phyloP scores from a whole-genome alignment of 768 basidiomycete species.

The Pleurotus tuber-regium region DNA sequence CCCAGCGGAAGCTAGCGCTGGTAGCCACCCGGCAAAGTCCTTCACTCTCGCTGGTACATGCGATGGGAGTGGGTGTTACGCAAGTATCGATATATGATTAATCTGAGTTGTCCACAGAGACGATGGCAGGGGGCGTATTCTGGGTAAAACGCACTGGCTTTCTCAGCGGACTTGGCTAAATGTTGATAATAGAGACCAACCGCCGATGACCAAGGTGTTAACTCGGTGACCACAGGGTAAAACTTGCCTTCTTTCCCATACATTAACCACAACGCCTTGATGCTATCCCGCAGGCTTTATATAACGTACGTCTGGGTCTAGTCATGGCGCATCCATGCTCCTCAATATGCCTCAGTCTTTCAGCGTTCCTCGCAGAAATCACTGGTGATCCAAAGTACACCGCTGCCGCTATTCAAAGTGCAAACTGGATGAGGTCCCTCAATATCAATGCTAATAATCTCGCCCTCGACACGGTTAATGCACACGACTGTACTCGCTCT shows the following conservation, averaged over 20 bases:
- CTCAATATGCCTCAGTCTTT: constrained; percentile 31
- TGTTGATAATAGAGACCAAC: constrained; percentile 36
- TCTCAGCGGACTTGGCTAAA: background rate
- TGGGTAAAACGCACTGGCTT: constrained; percentile 33
- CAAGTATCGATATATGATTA: background rate
- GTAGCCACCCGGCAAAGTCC: constrained; percentile 36
- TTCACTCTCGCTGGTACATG: constrained; percentile 42
- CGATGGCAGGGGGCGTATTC: constrained; percentile 56
- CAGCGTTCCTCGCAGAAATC: constrained; percentile 45
- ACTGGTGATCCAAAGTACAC: constrained; percentile 44
- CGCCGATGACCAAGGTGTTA: constrained; percentile 37
- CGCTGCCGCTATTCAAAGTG: constrained; percentile 42
- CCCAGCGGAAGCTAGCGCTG: constrained; percentile 32
- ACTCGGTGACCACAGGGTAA: constrained; percentile 52
- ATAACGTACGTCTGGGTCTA: constrained; percentile 26
- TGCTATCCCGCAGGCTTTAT: constrained; percentile 30
- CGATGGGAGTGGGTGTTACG: constrained; percentile 33
- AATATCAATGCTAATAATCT: constrained; percentile 41
- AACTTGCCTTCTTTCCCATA: constrained; percentile 11
- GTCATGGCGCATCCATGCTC: background rate
- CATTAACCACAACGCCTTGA: background rate
- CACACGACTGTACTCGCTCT: constrained; percentile 43
- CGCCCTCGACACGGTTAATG: constrained; percentile 47
- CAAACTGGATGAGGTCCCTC: constrained; percentile 45
- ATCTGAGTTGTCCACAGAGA: constrained; percentile 24